Base-by-base conservation (phyloP, 2,329 filamentous ascomycete genomes). In the Achaetomium macrosporum region DNA sequence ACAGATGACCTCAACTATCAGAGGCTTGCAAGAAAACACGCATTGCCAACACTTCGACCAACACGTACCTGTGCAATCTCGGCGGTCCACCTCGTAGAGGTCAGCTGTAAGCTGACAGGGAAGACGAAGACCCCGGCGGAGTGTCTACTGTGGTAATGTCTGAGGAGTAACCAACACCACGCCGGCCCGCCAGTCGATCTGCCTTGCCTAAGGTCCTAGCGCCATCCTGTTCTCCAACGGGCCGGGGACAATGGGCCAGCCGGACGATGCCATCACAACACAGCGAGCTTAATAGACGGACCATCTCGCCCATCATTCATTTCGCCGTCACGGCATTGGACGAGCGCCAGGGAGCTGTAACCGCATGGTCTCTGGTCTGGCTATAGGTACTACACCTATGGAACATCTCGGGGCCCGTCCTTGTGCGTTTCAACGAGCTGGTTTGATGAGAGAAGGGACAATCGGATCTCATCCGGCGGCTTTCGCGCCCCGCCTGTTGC, bases 301-400 rank as follows among this genome's bases (percentile, higher is more conserved):
- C 39, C 35, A 50, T 50, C 54, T 50, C 50, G 50, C 39, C 37
- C 25, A 42, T 37, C 20, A 15, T 42, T 17, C 39, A 46, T 49
- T 46, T 33, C 16, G 20, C 16, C 11, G 25, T 25, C 10, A 20
- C 35, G 42, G 42, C 35, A 49, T 53, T 25, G 33, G 8, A 16
- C 35, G 20, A 31, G 35, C 36, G 7, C 20, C 20, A 17, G n/a
- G 13, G n/a, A 31, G n/a, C 10, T n/a, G 19, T 31, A 10, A 13
- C 25, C 4, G 17, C 15, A 37, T n/a, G 25, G 25, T 35, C 33
- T 37, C n/a, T 15, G 8, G 25, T 29, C 41, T 10, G 41, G 25
- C 16, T 16, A 48, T 33, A 42, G 15, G 33, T 13, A 37, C 19
- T 25, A 13, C 17, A 25, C 25, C 25, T 25, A 7, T 7, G 7